Evolutionary conservation across 768 basidiomycete genomes (phyloP).

Genomic region (Boletus sp.): DNA sequence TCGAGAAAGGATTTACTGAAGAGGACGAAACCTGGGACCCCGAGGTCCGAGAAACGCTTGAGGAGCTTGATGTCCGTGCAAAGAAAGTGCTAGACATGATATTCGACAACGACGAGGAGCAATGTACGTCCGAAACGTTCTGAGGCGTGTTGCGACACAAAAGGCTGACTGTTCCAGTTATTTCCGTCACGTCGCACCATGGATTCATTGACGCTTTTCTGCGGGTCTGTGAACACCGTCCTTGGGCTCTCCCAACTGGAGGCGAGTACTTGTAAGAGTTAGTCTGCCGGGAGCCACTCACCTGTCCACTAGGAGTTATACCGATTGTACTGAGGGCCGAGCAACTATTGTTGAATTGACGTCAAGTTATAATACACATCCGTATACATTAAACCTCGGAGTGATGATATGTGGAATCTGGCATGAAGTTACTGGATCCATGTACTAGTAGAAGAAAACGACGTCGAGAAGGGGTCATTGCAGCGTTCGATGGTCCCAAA

Average conservation of each 20-base stretch:
- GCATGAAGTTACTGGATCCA: background rate
- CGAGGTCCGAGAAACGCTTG: constrained; percentile 51
- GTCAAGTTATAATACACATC: background rate
- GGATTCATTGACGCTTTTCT: constrained; percentile 61
- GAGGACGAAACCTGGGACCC: constrained; percentile 61
- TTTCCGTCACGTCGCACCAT: constrained; percentile 67
- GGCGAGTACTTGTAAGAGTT: constrained; percentile 39
- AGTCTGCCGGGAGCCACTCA: background rate
- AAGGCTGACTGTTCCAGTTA: constrained; percentile 38
- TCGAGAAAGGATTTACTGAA: constrained; percentile 61
- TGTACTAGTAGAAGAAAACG: background rate
- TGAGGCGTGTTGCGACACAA: background rate
- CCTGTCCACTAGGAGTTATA: constrained; percentile 22
- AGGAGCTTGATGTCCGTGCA: constrained; percentile 27
- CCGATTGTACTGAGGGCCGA: constrained; percentile 24
- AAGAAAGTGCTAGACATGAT: constrained; percentile 50
- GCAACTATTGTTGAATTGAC: constrained; percentile 9
- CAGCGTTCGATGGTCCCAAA: background rate
- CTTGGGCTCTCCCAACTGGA: constrained; percentile 57
- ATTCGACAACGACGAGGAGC: constrained; percentile 44
- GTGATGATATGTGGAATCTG: background rate
- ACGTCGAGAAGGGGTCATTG: background rate
- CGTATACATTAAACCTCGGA: background rate
- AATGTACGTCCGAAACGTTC: constrained; percentile 43
- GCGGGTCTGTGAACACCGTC: constrained; percentile 42